These are phyloP conservation scores for Phytophthora aleatoria DNA, from an alignment of 352 stramenopile genomes.

Conservation along the genomic window DNA sequence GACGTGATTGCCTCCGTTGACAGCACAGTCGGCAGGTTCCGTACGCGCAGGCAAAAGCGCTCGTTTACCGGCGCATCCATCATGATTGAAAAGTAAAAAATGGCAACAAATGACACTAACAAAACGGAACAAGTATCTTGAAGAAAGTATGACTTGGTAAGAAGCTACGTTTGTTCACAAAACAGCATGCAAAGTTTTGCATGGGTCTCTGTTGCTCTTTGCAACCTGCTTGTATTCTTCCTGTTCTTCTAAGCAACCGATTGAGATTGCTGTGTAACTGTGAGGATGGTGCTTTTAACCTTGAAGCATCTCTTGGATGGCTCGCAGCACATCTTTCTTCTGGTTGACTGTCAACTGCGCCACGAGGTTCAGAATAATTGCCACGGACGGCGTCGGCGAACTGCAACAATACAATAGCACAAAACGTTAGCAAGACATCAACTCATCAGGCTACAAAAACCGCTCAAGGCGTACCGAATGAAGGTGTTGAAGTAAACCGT, in stretches of 20 bases:
- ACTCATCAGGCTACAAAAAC: not conserved
- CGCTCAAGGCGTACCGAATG: slow-evolving; percentile 68
- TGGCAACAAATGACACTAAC: slow-evolving; percentile 1
- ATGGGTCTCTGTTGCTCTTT: too few species aligned
- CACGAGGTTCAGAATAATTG: slow-evolving; percentile 80
- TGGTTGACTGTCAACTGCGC: slow-evolving; percentile 64
- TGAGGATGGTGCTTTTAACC: slow-evolving; percentile 26
- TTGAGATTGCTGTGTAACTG: slow-evolving; percentile 8
- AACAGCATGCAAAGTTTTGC: not conserved
- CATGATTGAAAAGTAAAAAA: slow-evolving; percentile 12
- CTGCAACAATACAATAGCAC: slow-evolving; percentile 27
- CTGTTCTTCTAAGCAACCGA: slow-evolving; percentile 23
- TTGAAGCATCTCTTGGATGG: slow-evolving; percentile 68
- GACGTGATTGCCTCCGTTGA: slow-evolving; percentile 59
- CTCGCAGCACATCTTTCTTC: slow-evolving; percentile 70
- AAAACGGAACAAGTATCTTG: slow-evolving; percentile 7
- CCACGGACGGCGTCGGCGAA: slow-evolving; percentile 63
- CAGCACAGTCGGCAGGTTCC: slow-evolving; percentile 61
- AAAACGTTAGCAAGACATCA: slow-evolving; percentile 1
- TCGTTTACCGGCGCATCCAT: slow-evolving; percentile 1
- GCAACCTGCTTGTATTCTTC: slow-evolving; percentile 5
- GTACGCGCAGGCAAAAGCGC: slow-evolving; percentile 51
- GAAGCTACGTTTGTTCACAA: not conserved
- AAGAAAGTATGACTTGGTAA: slow-evolving; percentile 17
- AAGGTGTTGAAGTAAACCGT: slow-evolving; percentile 98